Conservation (phyloP, 129 eudicot genomes). For the Artemisia tridentata region DNA sequence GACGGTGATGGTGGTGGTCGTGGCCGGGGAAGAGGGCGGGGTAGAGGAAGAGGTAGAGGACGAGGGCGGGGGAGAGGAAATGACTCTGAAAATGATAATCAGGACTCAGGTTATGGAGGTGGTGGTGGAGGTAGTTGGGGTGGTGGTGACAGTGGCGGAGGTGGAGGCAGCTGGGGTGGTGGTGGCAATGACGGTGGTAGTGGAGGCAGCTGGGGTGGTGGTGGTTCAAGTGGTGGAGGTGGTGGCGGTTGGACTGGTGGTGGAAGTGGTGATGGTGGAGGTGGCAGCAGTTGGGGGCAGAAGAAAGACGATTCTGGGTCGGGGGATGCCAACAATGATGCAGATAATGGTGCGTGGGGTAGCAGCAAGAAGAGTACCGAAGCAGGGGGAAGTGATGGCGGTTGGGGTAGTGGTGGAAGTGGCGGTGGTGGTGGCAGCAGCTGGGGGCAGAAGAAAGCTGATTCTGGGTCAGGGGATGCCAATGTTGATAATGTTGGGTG, state of each 20-base stretch:
- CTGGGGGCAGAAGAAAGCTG: constrained; percentile 22
- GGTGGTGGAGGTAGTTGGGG: constrained; percentile 46
- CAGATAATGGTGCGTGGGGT: constrained; percentile 40
- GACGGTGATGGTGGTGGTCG: constrained; percentile 54
- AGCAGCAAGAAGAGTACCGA: constrained; percentile 30
- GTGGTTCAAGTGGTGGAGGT: constrained; percentile 27
- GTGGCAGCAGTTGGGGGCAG: constrained; percentile 24
- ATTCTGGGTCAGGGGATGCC: not conserved
- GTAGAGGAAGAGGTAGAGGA: constrained; percentile 54
- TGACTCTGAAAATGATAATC: constrained; percentile 30
- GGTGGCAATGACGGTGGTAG: constrained; percentile 23
- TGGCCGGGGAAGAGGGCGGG: constrained; percentile 48
- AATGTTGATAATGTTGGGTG: constrained; percentile 32
- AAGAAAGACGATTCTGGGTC: not conserved
- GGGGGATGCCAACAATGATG: constrained; percentile 26
- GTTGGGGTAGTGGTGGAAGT: constrained; percentile 6
- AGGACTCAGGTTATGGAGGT: constrained; percentile 52
- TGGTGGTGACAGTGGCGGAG: constrained; percentile 33
- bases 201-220: constrained; percentile 25
- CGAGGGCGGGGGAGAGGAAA: constrained; percentile 50
- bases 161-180: constrained; percentile 48
- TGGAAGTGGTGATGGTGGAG: constrained; percentile 30
- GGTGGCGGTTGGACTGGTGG: constrained; percentile 46
- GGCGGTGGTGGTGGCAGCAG: constrained; percentile 12
- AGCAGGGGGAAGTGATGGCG: constrained; percentile 16